Base-by-base conservation (phyloP, 768 basidiomycete species). In the Leucosporidium scottii region DNA sequence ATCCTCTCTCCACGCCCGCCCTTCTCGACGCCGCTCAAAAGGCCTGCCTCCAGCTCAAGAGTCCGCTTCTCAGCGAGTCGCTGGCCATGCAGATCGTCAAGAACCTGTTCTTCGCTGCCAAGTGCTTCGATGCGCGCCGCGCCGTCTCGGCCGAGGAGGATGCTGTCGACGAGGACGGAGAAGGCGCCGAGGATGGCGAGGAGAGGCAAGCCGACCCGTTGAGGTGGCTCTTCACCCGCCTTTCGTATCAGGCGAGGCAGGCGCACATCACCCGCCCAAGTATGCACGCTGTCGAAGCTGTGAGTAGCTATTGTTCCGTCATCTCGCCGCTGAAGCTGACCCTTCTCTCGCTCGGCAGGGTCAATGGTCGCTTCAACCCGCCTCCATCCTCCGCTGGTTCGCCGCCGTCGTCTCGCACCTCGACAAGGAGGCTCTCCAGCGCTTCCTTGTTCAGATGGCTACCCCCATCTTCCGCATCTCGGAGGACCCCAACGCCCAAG, bases 151-250 rank as follows among this genome's bases (percentile, higher is more conserved):
- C 81, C 72, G 76, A 79, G 31, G 70, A 59, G 34, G 65, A 65
- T 39, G 39, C 8, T 13, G 74, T 68, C 64, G 75, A 77, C 12
- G 75, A 75, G 31, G 77, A 74, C 31, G 77, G 73, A 25, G 78
- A 79, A 8, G 77, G 77, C 64, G 23, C 73, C 64, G 72, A 60
- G 21, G 69, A 72, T 47, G 68, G 65, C 58, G 59, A 61, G 50
- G 70, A 74, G 62, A 63, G 69, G 48, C 62, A 68, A 48, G 65
- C 73, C 23, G 82, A 87, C 72, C 87, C 87, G 0, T 80, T 97
- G 3, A 84, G 90, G 0, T 98, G 94, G 93, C 79, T 99, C 44
- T 97, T 98, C 82, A 93, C 92, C 28, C 89, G 89, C 75, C 80
- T 98, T 25, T 97, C 94, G 0, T 93, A 89, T 77, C 88, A 74